Evolutionary conservation across 2,329 filamentous ascomycete species (phyloP), one percentile per base, ranked within the genome.

Genomic region (Trichophyton mentagrophytes): DNA sequence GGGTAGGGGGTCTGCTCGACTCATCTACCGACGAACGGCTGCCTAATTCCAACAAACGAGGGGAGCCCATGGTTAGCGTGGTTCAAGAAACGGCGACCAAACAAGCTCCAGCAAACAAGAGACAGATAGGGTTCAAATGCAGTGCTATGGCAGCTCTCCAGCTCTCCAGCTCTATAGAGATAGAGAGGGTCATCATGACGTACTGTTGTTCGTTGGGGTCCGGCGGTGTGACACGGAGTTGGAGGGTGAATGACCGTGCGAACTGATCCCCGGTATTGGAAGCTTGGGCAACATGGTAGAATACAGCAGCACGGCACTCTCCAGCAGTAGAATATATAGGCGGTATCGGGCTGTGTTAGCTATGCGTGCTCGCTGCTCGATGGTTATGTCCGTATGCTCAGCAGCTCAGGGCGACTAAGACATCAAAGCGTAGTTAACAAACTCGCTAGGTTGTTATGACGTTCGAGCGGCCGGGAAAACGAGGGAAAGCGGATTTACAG

Each of bases 1-100:
- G 78, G 25, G 67, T 64, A 22, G 69, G 68, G 58, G 65, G 60
- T 44, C 70, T 69, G 61, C 66, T 69, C 30, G 69, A 65, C 25
- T 85, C 84, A 61, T 88, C 84, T 65, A 73, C 74, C 3, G 85
- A 86, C 53, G 82, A 82, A 65, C 76, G 73, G 67, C 72, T 75
- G 67, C 78, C 78, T 80, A 67, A 62, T 59, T 61, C 53, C 63
- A 64, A 27, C 11, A 15, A 33, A 42, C 7, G 51, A 36, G 51
- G 27, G 20, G 51, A 42, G 13, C 22, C 55, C 55, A 57, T 57
- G 5, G 27, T 57, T 17, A 55, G 58, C 57, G 61, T 56, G 67
- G 51, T 30, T 55, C 17, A 6, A 17, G 40, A 27, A 27, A 22
- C 25, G 49, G 22, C 8, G 8, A 9, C 17, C 40, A 7, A 7